Conservation (phyloP, 305 asterid species). For the Nicotiana rustica region DNA sequence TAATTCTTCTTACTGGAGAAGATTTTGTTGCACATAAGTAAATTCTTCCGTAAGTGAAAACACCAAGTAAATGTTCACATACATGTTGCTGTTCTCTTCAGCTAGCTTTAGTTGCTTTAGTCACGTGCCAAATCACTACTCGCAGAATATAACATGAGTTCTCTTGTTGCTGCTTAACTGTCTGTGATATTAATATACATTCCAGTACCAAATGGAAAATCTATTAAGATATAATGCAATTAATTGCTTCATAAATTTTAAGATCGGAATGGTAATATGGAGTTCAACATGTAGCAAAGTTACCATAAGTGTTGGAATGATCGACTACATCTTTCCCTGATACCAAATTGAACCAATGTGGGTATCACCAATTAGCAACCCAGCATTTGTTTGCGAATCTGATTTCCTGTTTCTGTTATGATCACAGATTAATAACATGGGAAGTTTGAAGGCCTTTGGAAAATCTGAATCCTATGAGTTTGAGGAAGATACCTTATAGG, state of each 20-base stretch:
- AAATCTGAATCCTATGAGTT: not conserved
- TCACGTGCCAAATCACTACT: constrained; percentile 9
- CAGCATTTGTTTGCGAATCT: not conserved
- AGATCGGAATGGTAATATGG: not conserved
- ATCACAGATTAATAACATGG: not conserved
- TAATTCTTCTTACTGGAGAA: not conserved
- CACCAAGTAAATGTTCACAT: not conserved
- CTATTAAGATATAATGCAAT: not conserved
- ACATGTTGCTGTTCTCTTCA: not conserved
- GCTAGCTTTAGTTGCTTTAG: not conserved
- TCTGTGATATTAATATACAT: not conserved
- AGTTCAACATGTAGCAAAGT: constrained; percentile 2
- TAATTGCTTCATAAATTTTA: constrained; percentile 1
- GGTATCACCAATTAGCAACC: not conserved
- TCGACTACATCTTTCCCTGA: not conserved
- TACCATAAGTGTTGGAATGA: not conserved
- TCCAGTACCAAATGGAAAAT: not conserved
- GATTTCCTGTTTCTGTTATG: not conserved
- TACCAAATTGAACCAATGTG: not conserved
- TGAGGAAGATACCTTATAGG: not conserved
- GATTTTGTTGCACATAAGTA: not conserved
- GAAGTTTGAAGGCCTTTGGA: not conserved
- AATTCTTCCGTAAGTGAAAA: not conserved
- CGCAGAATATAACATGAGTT: not conserved
- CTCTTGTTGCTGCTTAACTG: not conserved